A percentile compares a stretch with the other conserved stretches of the same genome.
Conservation (phyloP, 2,329 filamentous ascomycete genomes). For the Phialocephala sp. region DNA sequence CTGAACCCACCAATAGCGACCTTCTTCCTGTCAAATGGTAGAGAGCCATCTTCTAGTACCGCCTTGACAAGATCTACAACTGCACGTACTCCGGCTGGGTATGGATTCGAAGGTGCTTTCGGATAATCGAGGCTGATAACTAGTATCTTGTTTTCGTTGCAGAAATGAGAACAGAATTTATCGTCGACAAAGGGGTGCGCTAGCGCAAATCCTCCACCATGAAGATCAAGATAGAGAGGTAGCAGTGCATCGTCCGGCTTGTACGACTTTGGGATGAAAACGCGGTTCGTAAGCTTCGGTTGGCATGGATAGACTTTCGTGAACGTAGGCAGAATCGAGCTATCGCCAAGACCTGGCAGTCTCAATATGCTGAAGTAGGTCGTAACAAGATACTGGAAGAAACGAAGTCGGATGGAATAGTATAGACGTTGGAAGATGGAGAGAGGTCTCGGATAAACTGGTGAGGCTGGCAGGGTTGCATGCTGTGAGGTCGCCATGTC, state of each 20-base stretch:
- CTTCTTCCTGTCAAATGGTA: conserved; percentile 51
- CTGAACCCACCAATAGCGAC: conserved; percentile 56
- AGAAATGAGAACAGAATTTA: conserved; percentile 52
- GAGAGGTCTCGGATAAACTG: conserved; percentile 13
- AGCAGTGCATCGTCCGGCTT: conserved; percentile 30
- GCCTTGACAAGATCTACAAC: conserved; percentile 50
- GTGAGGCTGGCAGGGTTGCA: not conserved
- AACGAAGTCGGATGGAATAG: conserved; percentile 20
- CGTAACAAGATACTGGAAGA: conserved; percentile 25
- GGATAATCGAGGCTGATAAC: conserved; percentile 56
- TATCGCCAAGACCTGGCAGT: conserved; percentile 29
- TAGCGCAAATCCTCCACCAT: conserved; percentile 58
- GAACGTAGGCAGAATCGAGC: conserved; percentile 30
- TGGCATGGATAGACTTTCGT: conserved; percentile 33
- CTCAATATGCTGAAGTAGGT: conserved; percentile 19
- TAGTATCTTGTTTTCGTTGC: conserved; percentile 48
- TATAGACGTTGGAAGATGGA: conserved; percentile 22
- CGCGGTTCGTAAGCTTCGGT: conserved; percentile 38
- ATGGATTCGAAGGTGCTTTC: conserved; percentile 52
- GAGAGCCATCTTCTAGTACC: conserved; percentile 49
- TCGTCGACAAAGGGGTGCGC: conserved; percentile 52
- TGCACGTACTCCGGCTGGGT: conserved; percentile 53
- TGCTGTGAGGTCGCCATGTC: not conserved
- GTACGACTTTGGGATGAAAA: conserved; percentile 46
- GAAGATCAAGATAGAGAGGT: conserved; percentile 55